These are phyloP conservation scores for Rubroboletus satanas DNA, from an alignment of 768 basidiomycete genomes.

Conservation along the genomic window DNA sequence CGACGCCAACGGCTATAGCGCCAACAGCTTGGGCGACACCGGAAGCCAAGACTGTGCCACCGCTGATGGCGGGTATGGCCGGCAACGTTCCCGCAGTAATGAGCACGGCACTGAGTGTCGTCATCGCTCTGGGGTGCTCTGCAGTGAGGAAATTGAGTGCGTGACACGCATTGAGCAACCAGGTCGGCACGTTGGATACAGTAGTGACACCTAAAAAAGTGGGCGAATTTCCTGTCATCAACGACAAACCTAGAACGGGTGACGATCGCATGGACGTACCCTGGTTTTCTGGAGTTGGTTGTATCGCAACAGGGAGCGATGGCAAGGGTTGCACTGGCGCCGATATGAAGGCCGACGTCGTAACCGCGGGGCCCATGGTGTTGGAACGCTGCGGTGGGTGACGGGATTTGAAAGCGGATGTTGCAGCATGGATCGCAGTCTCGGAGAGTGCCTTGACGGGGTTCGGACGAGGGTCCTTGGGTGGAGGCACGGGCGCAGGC, in stretches of 20 bases:
- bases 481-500: conserved; percentile 18
- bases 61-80: conserved; percentile 64
- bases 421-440: conserved; percentile 26
- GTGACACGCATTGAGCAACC: conserved; percentile 73
- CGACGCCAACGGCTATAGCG: conserved; percentile 73
- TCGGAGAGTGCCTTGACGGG: conserved; percentile 36
- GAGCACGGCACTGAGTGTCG: conserved; percentile 68
- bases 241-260: neutral
- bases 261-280: conserved; percentile 10
- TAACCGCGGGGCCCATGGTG: conserved; percentile 27
- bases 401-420: conserved; percentile 28
- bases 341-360: conserved; percentile 4
- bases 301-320: conserved; percentile 14
- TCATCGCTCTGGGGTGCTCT: conserved; percentile 76
- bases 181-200: conserved; percentile 61
- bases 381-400: conserved; percentile 28
- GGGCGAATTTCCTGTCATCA: neutral
- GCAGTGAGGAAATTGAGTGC: conserved; percentile 70
- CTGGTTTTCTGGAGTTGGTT: conserved; percentile 12
- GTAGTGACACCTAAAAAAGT: conserved; percentile 34
- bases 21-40: conserved; percentile 75
- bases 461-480: conserved; percentile 32
- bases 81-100: conserved; percentile 77
- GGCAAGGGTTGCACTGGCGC: conserved; percentile 17
- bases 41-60: conserved; percentile 69